phyloP scores from a whole-genome alignment of 257 asterid genomes.

The Parsonsia alboflavescens region DNA sequence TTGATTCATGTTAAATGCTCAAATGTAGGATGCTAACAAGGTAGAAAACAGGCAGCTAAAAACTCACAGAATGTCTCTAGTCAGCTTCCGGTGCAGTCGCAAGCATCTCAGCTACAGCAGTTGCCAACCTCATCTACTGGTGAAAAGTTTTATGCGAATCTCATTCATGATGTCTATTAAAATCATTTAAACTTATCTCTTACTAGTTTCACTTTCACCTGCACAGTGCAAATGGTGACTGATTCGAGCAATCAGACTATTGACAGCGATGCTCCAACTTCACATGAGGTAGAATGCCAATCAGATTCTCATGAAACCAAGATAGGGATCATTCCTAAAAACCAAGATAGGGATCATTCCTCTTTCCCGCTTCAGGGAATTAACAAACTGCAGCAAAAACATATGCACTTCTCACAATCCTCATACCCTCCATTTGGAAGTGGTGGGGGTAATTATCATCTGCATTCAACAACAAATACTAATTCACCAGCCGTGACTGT shows the following conservation, averaged over 20 bases:
- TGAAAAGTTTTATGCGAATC: slow-evolving; percentile 24
- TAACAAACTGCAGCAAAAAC: slow-evolving; percentile 59
- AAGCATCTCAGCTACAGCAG: slow-evolving; percentile 43
- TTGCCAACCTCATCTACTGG: slow-evolving; percentile 48
- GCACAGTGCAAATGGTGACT: slow-evolving; percentile 28
- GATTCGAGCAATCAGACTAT: slow-evolving; percentile 41
- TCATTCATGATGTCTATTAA: slow-evolving; percentile 10
- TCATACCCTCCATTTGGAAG: slow-evolving; percentile 51
- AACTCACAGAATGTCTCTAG: slow-evolving; percentile 37
- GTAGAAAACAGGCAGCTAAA: slow-evolving; percentile 44
- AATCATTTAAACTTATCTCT: slow-evolving; percentile 19
- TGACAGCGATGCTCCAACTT: slow-evolving; percentile 36
- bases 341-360: slow-evolving; percentile 66
- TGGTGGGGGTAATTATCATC: slow-evolving; percentile 38
- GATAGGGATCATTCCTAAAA: slow-evolving; percentile 58
- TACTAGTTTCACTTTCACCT: slow-evolving; percentile 22
- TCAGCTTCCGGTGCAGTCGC: slow-evolving; percentile 52
- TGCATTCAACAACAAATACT: slow-evolving; percentile 49
- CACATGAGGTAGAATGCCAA: slow-evolving; percentile 50
- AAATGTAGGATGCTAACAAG: neutral
- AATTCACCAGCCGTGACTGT: slow-evolving; percentile 43
- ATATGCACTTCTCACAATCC: slow-evolving; percentile 55
- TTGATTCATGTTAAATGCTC: neutral
- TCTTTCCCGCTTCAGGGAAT: slow-evolving; percentile 53
- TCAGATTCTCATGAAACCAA: slow-evolving; percentile 53